phyloP scores from a whole-genome alignment of 805 yeast species.

The Metschnikowia gelsemii region DNA sequence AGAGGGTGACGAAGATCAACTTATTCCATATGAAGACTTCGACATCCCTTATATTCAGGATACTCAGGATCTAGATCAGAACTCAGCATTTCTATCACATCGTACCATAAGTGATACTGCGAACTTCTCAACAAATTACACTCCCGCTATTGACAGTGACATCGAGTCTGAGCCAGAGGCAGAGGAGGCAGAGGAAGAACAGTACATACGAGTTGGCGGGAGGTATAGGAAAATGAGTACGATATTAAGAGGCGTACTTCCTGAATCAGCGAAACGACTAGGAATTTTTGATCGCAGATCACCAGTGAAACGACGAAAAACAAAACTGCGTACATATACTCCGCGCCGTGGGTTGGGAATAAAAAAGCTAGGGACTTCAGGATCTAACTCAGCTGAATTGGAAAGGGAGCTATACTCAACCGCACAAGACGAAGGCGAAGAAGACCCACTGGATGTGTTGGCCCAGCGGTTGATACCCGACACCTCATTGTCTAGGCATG shows the following conservation, averaged over 20 bases:
- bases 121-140: no score
- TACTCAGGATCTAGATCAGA: no score
- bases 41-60: constrained; percentile 9
- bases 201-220: constrained; percentile 22
- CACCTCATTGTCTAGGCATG: not conserved
- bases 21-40: constrained; percentile 16
- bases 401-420: constrained; percentile 11
- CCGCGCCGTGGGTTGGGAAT: constrained; percentile 40
- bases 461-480: not conserved
- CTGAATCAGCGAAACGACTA: constrained; percentile 40
- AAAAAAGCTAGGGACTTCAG: constrained; percentile 21
- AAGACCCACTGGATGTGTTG: not conserved
- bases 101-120: no score
- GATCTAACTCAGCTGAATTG: constrained; percentile 10
- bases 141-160: no score
- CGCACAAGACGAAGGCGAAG: not conserved
- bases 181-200: constrained; percentile 16
- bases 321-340: constrained; percentile 11
- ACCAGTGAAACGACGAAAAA: constrained; percentile 10
- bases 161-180: no score
- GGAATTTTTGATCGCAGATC: constrained; percentile 20
- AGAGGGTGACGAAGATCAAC: constrained; percentile 5
- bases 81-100: no score
- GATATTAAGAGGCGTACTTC: constrained; percentile 37
- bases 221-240: constrained; percentile 27